Percentiles rank a stretch among this genome's conserved stretches.
These are phyloP conservation scores for Daldinia bambusicola DNA, from an alignment of 495 filamentous ascomycete species.

Conservation along the genomic window DNA sequence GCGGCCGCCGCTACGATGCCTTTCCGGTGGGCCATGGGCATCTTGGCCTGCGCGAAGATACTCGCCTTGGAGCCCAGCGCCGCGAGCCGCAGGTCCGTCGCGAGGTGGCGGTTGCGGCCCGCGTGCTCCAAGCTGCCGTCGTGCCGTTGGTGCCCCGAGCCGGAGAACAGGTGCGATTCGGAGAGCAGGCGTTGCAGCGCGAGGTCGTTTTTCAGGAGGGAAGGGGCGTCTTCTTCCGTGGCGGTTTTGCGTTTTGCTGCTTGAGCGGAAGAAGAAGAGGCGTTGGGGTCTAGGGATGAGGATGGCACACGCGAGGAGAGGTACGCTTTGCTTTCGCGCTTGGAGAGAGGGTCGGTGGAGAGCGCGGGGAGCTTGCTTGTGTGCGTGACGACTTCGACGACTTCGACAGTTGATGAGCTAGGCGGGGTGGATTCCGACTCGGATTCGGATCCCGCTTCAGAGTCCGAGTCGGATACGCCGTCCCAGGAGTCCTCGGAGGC, in stretches of 20 bases:
- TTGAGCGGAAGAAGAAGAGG: conserved; percentile 35
- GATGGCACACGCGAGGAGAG: conserved; percentile 65
- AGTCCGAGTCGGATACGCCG: conserved; percentile 69
- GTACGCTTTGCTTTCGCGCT: conserved; percentile 78
- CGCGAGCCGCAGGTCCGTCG: conserved; percentile 82
- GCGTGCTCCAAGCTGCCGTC: conserved; percentile 65
- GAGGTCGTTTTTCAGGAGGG: conserved; percentile 85
- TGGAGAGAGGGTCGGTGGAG: conserved; percentile 62
- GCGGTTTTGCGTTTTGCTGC: conserved; percentile 50
- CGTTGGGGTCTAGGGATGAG: conserved; percentile 42
- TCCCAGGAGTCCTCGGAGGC: conserved; percentile 62
- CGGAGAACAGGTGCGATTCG: conserved; percentile 91
- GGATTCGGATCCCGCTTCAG: conserved; percentile 61
- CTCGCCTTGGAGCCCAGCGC: conserved; percentile 81
- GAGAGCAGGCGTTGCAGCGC: conserved; percentile 87
- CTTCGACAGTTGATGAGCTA: conserved; percentile 29
- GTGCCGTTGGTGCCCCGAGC: conserved; percentile 62
- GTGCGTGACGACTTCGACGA: conserved; percentile 75
- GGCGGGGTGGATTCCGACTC: conserved; percentile 30
- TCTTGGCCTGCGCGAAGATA: conserved; percentile 77
- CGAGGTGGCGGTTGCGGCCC: conserved; percentile 69
- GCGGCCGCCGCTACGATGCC: conserved; percentile 76
- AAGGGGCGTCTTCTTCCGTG: conserved; percentile 61
- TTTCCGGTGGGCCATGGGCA: conserved; percentile 82
- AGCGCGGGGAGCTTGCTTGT: conserved; percentile 49